Evolutionary conservation across 2,329 filamentous ascomycete species (phyloP), one percentile per base, ranked within the genome.

Genomic region (Cercospora sp.): DNA sequence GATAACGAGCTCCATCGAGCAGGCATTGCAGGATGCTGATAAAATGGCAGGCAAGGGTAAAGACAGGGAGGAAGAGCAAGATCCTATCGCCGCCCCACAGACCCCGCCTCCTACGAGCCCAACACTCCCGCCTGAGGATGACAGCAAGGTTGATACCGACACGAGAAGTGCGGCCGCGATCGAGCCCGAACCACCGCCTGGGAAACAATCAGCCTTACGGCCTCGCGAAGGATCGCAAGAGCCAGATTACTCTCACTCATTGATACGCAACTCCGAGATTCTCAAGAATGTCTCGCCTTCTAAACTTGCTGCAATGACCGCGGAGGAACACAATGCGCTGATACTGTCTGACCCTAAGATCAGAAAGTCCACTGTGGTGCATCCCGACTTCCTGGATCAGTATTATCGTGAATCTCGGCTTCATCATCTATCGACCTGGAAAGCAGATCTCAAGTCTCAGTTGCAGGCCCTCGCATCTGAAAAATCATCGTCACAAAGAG

Each of bases 351-450:
- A 98, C 75, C 93, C 95, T 2, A 89, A 89, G 36, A 88, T 97
- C 73, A 88, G 92, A 68, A 95, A 96, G 75, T 93, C 93, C 0
- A 97, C 94, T 1, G 93, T 93, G 1, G 91, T 93, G 8, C 96
- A 99, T 72, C 95, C 96, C 0, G 90, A 95, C 40, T 99, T 99
- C 69, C 84, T 99, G 1, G 91, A 94, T 71, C 94, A 98, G 69
- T 99, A 92, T 76, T 99, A 98, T 77, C 91, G 93, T 4, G 94
- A 98, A 80, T 98, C 94, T 69, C 90, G 95, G 26, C 84, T 99
- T 20, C 96, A 99, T 79, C 95, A 99, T 77, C 83, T 99, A 0
- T 97, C 94, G 0, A 93, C 92, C 0, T 98, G 95, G 96, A 99
- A 98, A 82, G 91, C 94, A 1, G 92, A 97, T 68, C 82, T 99